Evolutionary conservation across 371 early-diverging fungal genomes (phyloP).

Genomic region (Nematocida sp.): DNA sequence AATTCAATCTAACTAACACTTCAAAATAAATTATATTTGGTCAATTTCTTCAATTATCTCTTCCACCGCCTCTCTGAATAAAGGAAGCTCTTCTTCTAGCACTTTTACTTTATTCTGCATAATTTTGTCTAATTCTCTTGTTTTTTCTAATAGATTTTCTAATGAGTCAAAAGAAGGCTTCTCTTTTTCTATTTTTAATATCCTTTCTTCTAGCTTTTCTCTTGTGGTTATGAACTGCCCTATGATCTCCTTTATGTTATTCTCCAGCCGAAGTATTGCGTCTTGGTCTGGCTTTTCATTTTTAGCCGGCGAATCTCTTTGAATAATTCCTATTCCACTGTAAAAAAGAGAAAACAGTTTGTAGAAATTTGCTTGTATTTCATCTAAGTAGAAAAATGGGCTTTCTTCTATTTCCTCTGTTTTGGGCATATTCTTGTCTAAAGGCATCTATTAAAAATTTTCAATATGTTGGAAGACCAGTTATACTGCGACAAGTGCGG

Average conservation of each 20-base stretch:
- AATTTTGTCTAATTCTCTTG: conserved; percentile 33
- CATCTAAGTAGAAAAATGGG: conserved; percentile 43
- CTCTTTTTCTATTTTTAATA: conserved; percentile 13
- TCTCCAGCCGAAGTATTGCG: conserved; percentile 16
- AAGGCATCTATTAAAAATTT: conserved; percentile 17
- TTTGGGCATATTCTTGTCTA: not conserved
- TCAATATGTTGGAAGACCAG: conserved; percentile 3
- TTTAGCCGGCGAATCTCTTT: conserved; percentile 33
- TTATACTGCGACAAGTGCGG: conserved; percentile 56
- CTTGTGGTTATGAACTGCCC: conserved; percentile 43
- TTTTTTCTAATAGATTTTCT: conserved; percentile 21
- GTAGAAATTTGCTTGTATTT: conserved; percentile 44
- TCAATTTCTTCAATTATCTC: conserved; percentile 16
- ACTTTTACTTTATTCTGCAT: conserved; percentile 1
- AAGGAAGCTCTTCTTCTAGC: conserved; percentile 41
- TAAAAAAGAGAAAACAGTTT: conserved; percentile 42
- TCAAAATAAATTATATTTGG: not conserved
- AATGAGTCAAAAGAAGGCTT: not conserved
- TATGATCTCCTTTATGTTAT: conserved; percentile 44
- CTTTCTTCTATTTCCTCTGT: not conserved
- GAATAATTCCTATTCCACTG: conserved; percentile 56
- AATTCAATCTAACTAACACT: too few species aligned
- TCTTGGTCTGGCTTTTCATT: conserved; percentile 10
- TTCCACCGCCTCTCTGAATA: conserved; percentile 6
- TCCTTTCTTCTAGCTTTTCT: conserved; percentile 22